Base-by-base conservation (phyloP, 208 protist species). In the Herpetomonas samuelpessoai region DNA sequence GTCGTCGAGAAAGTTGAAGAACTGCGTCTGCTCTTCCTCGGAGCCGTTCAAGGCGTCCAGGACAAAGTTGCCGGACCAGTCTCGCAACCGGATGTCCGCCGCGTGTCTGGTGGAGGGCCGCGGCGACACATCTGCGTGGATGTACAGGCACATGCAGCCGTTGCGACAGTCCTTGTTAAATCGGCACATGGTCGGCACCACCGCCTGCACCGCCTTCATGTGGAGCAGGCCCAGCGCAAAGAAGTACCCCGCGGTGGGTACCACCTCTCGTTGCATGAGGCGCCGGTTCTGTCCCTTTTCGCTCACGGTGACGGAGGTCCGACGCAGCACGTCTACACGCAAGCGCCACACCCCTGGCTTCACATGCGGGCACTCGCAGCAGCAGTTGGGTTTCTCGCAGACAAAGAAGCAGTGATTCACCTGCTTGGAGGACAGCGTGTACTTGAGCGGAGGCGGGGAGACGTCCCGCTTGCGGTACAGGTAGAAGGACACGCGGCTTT, bases 221-320 rank as follows among this genome's bases (percentile, higher is more conserved):
- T 75, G 51, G 50, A 81, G 65, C 10, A 95, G 62, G 14, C 81
- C 88, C 50, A 86, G 72, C 1, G 79, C 67, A 45, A 91, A 86
- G 58, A 81, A 88, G 68, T 87, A 92, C 2, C 88, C 88, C 3
- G 88, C 88, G 0, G 85, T 95, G 0, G 82, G 80, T 30, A 46
- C 12, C 31, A 92, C 79, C 9, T 88, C 63, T 4, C 62, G 62
- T 14, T 56, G 54, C 38, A 44, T 21, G 22, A 88, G 30, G 24
- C 70, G 69, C 2, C 68, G 65, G 58, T 83, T 67, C 21, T 76
- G 68, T 26, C 74, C 68, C 21, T 51, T 59, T 26, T 65, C 58
- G 48, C 41, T 71, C 2, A 74, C 81, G 6, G 25, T 31, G 4
- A 74, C 57, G 35, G 62, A 56, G 25, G 62, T 76, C 1, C 57